phyloP scores from a whole-genome alignment of 2,329 filamentous ascomycete genomes.

The Periconia sp. region DNA sequence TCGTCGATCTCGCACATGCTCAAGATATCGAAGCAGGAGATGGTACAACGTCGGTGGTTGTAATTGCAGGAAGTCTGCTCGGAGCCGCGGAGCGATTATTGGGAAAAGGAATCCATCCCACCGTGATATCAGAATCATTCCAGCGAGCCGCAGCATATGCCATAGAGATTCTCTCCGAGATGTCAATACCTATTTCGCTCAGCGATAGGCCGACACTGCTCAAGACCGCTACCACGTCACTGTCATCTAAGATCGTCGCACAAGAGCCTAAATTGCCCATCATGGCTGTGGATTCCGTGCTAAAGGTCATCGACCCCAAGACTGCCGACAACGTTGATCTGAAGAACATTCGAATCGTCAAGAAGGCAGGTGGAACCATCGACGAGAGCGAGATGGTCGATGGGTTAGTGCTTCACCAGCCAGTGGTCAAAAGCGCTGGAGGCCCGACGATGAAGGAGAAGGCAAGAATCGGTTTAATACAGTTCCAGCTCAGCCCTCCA shows the following conservation, averaged over 20 bases:
- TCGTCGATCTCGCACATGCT: conserved; percentile 94
- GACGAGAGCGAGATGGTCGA: conserved; percentile 98
- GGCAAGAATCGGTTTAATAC: conserved; percentile 93
- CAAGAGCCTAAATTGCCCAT: conserved; percentile 97
- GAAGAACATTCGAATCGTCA: conserved; percentile 94
- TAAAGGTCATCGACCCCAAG: conserved; percentile 94
- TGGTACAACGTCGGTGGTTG: conserved; percentile 96
- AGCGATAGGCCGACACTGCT: conserved; percentile 87
- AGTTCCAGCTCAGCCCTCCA: conserved; percentile 97
- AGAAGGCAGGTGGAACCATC: conserved; percentile 97
- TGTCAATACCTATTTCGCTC: conserved; percentile 92
- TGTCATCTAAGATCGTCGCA: conserved; percentile 98
- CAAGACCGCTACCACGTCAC: conserved; percentile 94
- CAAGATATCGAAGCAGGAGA: conserved; percentile 99
- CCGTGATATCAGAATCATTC: conserved; percentile 96
- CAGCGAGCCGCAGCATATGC: conserved; percentile 90
- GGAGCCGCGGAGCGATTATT: conserved; percentile 92
- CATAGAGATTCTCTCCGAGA: conserved; percentile 88
- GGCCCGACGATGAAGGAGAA: conserved; percentile 95
- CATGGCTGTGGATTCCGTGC: conserved; percentile 96
- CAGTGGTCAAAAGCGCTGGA: conserved; percentile 90
- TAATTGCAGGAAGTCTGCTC: conserved; percentile 93
- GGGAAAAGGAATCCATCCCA: conserved; percentile 90
- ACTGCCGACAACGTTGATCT: conserved; percentile 96
- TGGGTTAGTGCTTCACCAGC: conserved; percentile 89